Percentiles rank a stretch among this genome's conserved stretches.
phyloP scores from a whole-genome alignment of 495 filamentous ascomycete species.

The Trichoderma asperelloides region DNA sequence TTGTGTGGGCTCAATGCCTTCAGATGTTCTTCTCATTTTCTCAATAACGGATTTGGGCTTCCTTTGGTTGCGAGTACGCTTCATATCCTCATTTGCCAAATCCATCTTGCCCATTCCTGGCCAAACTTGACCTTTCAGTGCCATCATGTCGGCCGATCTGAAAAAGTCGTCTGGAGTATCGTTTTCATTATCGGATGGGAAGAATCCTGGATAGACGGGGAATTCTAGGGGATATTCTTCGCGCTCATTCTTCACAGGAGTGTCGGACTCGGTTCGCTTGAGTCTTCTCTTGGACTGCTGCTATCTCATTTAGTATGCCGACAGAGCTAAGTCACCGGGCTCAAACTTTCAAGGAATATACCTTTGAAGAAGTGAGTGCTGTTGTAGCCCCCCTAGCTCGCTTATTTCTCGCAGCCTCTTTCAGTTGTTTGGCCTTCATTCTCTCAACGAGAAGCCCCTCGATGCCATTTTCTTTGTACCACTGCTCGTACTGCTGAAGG shows the following conservation, averaged over 20 bases:
- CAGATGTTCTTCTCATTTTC: conserved; percentile 61
- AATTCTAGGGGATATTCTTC: not conserved
- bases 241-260: not conserved
- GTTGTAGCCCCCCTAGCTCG: conserved; percentile 14
- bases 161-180: conserved; percentile 15
- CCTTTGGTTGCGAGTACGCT: conserved; percentile 76
- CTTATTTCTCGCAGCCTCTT: conserved; percentile 30
- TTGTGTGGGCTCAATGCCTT: conserved; percentile 60
- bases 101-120: conserved; percentile 88
- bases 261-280: conserved; percentile 3
- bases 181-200: conserved; percentile 20
- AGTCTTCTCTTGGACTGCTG: not conserved
- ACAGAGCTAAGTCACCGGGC: too few relatives aligned
- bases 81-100: conserved; percentile 66
- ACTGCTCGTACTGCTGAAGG: conserved; percentile 55
- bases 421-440: conserved; percentile 61
- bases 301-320: not conserved
- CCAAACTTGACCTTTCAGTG: conserved; percentile 68
- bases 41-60: conserved; percentile 64
- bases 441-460: conserved; percentile 60
- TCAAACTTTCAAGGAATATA: not conserved
- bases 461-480: conserved; percentile 59
- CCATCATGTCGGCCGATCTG: conserved; percentile 23
- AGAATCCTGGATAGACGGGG: conserved; percentile 5
- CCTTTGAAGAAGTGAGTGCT: not conserved